Conservation (phyloP, 192 early-diverging fungal genomes). For the Physocladia obscura region DNA sequence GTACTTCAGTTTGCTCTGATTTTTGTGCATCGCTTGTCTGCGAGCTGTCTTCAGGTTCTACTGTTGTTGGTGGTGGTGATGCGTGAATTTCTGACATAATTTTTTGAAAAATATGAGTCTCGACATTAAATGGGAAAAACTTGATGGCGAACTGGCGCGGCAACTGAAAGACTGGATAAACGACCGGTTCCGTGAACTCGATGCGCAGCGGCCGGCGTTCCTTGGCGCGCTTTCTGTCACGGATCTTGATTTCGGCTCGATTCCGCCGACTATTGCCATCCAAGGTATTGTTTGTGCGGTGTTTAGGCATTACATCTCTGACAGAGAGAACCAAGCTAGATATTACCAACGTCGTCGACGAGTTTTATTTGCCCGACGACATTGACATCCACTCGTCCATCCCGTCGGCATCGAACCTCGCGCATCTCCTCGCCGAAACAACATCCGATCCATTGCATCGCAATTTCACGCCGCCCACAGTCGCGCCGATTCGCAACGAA, state of each 20-base stretch:
- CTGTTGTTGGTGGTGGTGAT: too few species aligned
- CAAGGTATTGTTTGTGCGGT: conserved; percentile 28
- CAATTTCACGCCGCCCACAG: background rate
- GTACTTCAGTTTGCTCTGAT: too few species aligned
- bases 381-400: conserved; percentile 41
- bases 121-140: conserved; percentile 77
- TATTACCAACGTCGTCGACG: conserved; percentile 41
- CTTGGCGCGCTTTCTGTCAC: conserved; percentile 48
- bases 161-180: conserved; percentile 50
- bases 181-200: conserved; percentile 44
- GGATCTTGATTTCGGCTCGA: conserved; percentile 54
- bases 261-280: conserved; percentile 49
- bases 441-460: background rate
- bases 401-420: background rate
- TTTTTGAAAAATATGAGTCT: too few species aligned
- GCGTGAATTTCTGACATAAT: too few species aligned
- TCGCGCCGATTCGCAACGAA: background rate
- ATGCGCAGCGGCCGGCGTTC: conserved; percentile 46
- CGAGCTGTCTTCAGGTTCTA: too few species aligned
- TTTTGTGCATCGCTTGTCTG: too few species aligned
- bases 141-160: conserved; percentile 51
- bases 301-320: background rate
- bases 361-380: conserved; percentile 54
- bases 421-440: background rate
- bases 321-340: conserved; percentile 23